phyloP scores from a whole-genome alignment of 2,329 filamentous ascomycete genomes.

The Tolypocladium nubicola region DNA sequence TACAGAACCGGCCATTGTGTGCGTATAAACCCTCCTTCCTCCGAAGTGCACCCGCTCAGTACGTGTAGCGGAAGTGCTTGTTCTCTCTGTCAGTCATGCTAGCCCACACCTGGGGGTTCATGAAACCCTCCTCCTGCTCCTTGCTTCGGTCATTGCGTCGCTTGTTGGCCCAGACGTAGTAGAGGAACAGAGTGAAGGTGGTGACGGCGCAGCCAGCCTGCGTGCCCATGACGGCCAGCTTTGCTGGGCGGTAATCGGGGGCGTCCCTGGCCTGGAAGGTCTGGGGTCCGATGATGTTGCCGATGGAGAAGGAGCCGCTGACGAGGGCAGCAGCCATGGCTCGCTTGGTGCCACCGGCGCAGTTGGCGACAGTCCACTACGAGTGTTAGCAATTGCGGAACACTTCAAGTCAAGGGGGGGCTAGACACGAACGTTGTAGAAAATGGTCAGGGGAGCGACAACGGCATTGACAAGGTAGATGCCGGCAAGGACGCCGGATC shows the following conservation, averaged over 20 bases:
- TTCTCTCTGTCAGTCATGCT: slow-evolving; percentile 48
- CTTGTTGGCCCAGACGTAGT: slow-evolving; percentile 40
- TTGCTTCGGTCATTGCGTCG: slow-evolving; percentile 17
- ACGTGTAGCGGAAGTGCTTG: slow-evolving; percentile 42
- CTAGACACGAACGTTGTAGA: slow-evolving; percentile 27
- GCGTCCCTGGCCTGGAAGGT: slow-evolving; percentile 42
- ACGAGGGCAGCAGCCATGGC: slow-evolving; percentile 38
- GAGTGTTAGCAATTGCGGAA: neutral
- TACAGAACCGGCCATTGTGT: neutral
- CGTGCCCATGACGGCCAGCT: slow-evolving; percentile 43
- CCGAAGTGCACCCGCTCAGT: slow-evolving; percentile 12
- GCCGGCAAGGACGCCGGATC: slow-evolving; percentile 33
- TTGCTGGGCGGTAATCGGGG: slow-evolving; percentile 41
- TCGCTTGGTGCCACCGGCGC: slow-evolving; percentile 41
- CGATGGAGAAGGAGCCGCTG: slow-evolving; percentile 38
- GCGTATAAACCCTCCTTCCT: neutral
- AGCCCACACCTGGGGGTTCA: slow-evolving; percentile 32
- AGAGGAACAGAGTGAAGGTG: slow-evolving; percentile 33
- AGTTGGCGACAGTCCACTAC: slow-evolving; percentile 38
- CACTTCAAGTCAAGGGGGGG: neutral
- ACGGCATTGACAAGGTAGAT: slow-evolving; percentile 42
- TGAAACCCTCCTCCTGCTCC: slow-evolving; percentile 27
- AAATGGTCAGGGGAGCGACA: slow-evolving; percentile 32
- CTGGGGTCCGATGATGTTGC: slow-evolving; percentile 47
- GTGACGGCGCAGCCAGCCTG: slow-evolving; percentile 30